phyloP scores from a whole-genome alignment of 306 rosid genomes.

The Fagus sylvatica region DNA sequence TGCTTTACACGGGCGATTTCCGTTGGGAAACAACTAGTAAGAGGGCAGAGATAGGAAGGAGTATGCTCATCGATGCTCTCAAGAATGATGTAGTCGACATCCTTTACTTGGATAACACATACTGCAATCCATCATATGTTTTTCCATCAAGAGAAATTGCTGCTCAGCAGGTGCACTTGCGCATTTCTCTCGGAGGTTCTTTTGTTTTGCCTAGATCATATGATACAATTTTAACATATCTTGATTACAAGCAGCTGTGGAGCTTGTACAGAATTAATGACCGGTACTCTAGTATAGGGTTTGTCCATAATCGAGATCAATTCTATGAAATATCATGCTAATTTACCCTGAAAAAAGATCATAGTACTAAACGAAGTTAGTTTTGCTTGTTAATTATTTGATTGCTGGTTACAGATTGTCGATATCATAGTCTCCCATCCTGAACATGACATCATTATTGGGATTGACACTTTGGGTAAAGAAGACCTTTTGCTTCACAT shows the following conservation, averaged over 20 bases:
- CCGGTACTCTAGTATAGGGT: not conserved
- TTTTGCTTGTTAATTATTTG: not conserved
- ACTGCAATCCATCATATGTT: conserved; percentile 63
- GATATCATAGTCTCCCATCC: conserved; percentile 67
- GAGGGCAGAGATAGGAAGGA: conserved; percentile 40
- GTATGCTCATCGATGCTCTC: conserved; percentile 45
- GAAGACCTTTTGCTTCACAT: conserved; percentile 70
- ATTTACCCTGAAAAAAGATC: not conserved
- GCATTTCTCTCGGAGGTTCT: not conserved
- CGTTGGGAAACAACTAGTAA: conserved; percentile 59
- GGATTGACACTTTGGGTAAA: conserved; percentile 65
- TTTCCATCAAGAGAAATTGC: conserved; percentile 58
- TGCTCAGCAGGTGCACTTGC: conserved; percentile 50
- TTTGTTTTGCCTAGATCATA: not conserved
- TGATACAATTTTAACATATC: not conserved
- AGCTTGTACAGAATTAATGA: no score
- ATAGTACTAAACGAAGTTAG: not conserved
- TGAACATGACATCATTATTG: conserved; percentile 65
- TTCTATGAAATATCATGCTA: not conserved
- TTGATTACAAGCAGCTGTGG: no score
- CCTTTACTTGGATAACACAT: conserved; percentile 68
- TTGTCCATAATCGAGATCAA: not conserved
- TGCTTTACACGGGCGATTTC: conserved; percentile 68
- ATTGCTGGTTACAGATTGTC: conserved; percentile 47
- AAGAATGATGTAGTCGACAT: conserved; percentile 43